Conservation (phyloP, 345 rosid species). For the Eucalyptus regnans region DNA sequence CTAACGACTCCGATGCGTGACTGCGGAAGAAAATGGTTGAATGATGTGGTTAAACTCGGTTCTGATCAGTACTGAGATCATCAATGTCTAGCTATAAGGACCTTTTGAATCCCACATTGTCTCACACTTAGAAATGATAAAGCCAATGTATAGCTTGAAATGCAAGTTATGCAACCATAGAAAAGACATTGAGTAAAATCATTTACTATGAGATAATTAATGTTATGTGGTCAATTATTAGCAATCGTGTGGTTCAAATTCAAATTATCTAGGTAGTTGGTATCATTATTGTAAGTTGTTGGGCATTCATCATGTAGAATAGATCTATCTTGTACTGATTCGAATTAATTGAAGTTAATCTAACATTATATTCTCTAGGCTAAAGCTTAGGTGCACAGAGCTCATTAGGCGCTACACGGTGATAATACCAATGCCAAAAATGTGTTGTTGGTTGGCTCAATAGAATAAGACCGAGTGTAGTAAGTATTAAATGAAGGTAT, state of each 20-base stretch:
- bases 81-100: neutral
- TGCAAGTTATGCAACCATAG: no score
- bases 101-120: neutral
- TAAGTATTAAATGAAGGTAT: neutral
- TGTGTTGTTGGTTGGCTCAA: neutral
- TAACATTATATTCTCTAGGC: neutral
- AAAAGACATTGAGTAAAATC: neutral
- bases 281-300: neutral
- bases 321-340: neutral
- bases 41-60: neutral
- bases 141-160: neutral
- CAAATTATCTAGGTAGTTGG: no score
- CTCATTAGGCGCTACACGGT: neutral
- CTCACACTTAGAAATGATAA: neutral
- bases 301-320: neutral
- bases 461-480: neutral
- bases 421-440: neutral
- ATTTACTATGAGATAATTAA: neutral
- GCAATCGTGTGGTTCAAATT: neutral
- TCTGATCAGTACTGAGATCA: neutral
- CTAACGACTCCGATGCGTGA: neutral
- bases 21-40: neutral
- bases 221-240: neutral
- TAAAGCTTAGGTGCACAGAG: neutral
- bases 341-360: neutral